These are phyloP conservation scores for Delitschia confertaspora DNA, from an alignment of 495 filamentous ascomycete species.

Conservation along the genomic window DNA sequence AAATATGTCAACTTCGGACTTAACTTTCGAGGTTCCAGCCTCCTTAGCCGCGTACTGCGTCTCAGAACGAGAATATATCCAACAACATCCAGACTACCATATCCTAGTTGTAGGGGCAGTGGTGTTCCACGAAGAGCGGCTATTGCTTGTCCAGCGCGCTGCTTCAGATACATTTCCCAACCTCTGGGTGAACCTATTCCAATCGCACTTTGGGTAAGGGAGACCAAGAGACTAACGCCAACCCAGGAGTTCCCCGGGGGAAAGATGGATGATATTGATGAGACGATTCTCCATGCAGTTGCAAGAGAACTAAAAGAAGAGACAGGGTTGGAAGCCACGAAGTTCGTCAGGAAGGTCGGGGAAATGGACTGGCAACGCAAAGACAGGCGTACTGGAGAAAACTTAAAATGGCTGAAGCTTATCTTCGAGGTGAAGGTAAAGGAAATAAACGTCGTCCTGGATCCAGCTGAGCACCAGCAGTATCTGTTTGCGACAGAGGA, in stretches of 20 bases:
- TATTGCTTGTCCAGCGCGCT: slow-evolving; percentile 49
- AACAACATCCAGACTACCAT: slow-evolving; percentile 12
- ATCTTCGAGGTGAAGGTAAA: slow-evolving; percentile 33
- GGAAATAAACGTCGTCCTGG: slow-evolving; percentile 15
- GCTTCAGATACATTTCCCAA: slow-evolving; percentile 39
- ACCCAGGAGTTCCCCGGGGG: slow-evolving; percentile 55
- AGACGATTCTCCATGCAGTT: slow-evolving; percentile 45
- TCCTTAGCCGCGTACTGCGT: slow-evolving; percentile 17
- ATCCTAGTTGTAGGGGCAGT: slow-evolving; percentile 11
- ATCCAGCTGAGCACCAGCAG: slow-evolving; percentile 33
- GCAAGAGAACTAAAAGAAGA: slow-evolving; percentile 53
- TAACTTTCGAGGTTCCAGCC: slow-evolving; percentile 11
- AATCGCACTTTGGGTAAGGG: not conserved
- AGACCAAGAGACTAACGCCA: not conserved
- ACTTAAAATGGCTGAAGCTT: slow-evolving; percentile 34
- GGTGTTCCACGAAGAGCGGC: slow-evolving; percentile 31
- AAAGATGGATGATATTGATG: slow-evolving; percentile 41
- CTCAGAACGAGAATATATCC: slow-evolving; percentile 8
- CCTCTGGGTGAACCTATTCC: slow-evolving; percentile 17
- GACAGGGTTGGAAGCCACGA: slow-evolving; percentile 44
- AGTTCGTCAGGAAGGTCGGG: slow-evolving; percentile 39
- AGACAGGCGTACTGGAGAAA: slow-evolving; percentile 4
- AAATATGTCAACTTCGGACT: not conserved
- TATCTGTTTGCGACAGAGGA: slow-evolving; percentile 33
- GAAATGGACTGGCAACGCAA: slow-evolving; percentile 28